These are phyloP conservation scores for Sporisorium reilianum DNA, from an alignment of 1,284 basidiomycete species.

Conservation along the genomic window DNA sequence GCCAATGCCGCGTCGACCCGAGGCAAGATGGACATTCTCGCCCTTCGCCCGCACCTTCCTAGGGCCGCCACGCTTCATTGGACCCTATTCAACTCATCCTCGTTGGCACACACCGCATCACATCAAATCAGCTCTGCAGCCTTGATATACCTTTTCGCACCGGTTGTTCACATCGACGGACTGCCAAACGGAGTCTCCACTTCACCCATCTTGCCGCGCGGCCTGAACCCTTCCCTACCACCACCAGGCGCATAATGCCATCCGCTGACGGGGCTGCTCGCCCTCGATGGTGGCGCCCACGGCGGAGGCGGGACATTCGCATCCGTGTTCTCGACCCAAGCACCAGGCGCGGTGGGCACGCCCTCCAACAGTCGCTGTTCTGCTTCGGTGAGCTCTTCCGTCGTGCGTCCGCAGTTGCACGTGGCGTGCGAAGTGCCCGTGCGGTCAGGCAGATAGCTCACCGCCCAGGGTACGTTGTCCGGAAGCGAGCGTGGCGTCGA, in stretches of 20 bases:
- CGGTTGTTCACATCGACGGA: conserved; percentile 26
- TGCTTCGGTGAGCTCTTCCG: conserved; percentile 60
- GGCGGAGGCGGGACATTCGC: conserved; percentile 53
- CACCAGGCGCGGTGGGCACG: conserved; percentile 64
- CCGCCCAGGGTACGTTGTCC: conserved; percentile 63
- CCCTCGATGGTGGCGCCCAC: conserved; percentile 62
- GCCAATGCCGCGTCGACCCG: no score
- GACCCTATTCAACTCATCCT: no score
- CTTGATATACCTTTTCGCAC: no score
- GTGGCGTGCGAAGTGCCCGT: conserved; percentile 61
- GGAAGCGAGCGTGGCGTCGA: conserved; percentile 58
- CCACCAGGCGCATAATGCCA: conserved; percentile 39
- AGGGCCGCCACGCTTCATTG: no score
- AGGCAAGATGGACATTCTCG: no score
- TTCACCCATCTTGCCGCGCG: conserved; percentile 47
- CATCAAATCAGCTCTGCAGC: no score
- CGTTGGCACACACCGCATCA: no score
- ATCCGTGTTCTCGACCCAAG: conserved; percentile 54
- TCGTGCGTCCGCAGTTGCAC: conserved; percentile 65
- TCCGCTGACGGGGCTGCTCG: conserved; percentile 51
- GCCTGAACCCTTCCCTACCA: conserved; percentile 43
- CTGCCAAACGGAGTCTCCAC: conserved; percentile 43
- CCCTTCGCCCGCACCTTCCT: no score
- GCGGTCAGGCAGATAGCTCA: conserved; percentile 59
- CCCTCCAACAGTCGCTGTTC: conserved; percentile 64